phyloP scores from a whole-genome alignment of 1,139 yeast species.

The Hansenula sp. region DNA sequence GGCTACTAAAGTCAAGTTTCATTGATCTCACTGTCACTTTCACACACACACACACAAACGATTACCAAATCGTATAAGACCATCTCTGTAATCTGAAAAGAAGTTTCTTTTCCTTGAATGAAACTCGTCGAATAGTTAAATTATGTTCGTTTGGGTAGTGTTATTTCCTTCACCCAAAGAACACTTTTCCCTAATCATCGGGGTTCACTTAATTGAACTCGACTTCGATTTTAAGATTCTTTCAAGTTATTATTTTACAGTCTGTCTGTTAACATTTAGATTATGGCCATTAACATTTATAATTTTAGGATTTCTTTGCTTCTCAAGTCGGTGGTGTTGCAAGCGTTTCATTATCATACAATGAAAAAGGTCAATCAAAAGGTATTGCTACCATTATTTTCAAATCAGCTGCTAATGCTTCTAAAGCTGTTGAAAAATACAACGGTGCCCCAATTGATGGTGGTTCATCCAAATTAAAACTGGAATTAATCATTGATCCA shows the following conservation, averaged over 20 bases:
- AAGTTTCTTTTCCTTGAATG: background rate
- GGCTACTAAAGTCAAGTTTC: no score
- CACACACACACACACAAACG: background rate
- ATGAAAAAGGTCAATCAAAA: conserved; percentile 84
- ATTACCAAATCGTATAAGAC: background rate
- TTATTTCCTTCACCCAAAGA: no score
- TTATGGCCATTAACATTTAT: conserved; percentile 9
- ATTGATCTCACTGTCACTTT: background rate
- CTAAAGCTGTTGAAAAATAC: conserved; percentile 74
- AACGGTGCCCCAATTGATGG: conserved; percentile 93
- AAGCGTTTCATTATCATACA: conserved; percentile 70
- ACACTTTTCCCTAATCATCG: no score
- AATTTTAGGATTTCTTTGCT: conserved; percentile 77
- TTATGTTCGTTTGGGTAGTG: no score
- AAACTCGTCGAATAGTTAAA: background rate
- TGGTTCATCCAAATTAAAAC: conserved; percentile 72
- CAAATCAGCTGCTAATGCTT: conserved; percentile 64
- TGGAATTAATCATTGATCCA: conserved; percentile 88
- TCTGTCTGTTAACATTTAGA: conserved; percentile 10
- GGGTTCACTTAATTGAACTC: no score
- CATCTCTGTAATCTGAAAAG: background rate
- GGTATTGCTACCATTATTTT: conserved; percentile 90
- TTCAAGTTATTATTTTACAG: conserved; percentile 2
- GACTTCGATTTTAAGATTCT: background rate
- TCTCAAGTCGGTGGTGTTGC: conserved; percentile 85